Evolutionary conservation across 805 yeast species (phyloP).

Genomic region (Suhomyces sp.): DNA sequence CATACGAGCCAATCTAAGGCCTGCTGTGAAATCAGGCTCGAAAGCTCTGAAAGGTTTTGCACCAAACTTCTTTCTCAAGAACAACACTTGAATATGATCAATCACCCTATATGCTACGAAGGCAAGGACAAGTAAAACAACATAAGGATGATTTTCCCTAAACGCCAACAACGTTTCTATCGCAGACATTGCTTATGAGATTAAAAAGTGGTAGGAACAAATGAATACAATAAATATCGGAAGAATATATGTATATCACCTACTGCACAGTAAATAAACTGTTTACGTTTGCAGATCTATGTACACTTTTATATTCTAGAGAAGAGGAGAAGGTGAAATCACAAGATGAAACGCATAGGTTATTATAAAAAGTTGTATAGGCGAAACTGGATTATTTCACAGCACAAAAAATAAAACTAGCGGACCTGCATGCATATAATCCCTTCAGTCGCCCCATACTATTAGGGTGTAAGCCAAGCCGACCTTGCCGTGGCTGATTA

Average conservation of each 20-base stretch:
- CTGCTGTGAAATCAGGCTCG: slow-evolving; percentile 9
- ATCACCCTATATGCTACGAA: background rate
- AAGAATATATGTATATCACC: background rate
- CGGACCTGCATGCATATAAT: background rate
- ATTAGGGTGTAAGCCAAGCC: background rate
- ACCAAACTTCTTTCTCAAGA: slow-evolving; percentile 5
- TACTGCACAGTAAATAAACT: background rate
- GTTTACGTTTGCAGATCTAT: background rate
- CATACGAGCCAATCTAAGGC: slow-evolving; percentile 15
- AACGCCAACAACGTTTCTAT: background rate
- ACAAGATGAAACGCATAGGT: background rate
- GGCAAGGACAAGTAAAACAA: background rate
- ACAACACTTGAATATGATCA: background rate
- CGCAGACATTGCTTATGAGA: background rate
- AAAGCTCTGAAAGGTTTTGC: slow-evolving; percentile 7
- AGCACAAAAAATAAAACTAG: background rate
- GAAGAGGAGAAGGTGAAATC: background rate
- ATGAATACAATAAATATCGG: background rate
- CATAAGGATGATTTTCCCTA: background rate
- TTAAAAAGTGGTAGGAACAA: background rate
- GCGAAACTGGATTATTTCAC: background rate
- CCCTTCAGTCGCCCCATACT: background rate
- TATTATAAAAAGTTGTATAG: background rate
- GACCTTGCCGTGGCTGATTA: background rate
- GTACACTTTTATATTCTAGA: background rate